These are phyloP conservation scores for Cyberlindnera americana DNA, from an alignment of 805 yeast genomes.

Conservation along the genomic window DNA sequence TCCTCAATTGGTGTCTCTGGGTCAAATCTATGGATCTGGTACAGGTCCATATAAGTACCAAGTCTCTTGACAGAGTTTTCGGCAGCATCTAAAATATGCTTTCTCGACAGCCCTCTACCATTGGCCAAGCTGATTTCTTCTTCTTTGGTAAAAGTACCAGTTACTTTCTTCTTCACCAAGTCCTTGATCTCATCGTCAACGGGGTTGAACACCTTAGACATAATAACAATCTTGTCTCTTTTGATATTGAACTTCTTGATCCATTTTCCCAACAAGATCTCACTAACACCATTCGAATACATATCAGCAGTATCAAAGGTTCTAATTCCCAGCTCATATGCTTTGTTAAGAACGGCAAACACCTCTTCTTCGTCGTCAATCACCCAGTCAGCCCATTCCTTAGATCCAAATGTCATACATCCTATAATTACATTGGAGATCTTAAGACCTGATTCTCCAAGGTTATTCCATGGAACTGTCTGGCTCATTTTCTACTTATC, in stretches of 20 bases:
- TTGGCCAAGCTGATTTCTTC: constrained; percentile 23
- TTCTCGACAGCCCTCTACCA: constrained; percentile 38
- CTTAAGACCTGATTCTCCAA: constrained; percentile 47
- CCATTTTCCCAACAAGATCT: constrained; percentile 50
- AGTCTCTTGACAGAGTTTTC: constrained; percentile 36
- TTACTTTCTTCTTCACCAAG: constrained; percentile 10
- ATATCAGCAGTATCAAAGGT: constrained; percentile 51
- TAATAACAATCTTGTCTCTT: constrained; percentile 51
- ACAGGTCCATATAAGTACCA: constrained; percentile 44
- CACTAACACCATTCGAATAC: constrained; percentile 47
- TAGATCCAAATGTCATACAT: constrained; percentile 49
- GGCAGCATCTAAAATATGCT: constrained; percentile 44
- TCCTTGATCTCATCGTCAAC: constrained; percentile 12
- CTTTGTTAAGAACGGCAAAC: constrained; percentile 41
- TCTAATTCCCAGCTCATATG: constrained; percentile 44
- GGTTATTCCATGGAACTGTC: constrained; percentile 16
- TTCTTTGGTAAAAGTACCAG: background rate
- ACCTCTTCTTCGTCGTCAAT: constrained; percentile 45
- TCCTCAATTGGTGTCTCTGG: constrained; percentile 41
- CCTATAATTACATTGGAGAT: constrained; percentile 50
- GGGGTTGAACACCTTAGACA: constrained; percentile 37
- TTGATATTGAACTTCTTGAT: constrained; percentile 47
- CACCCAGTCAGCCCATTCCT: constrained; percentile 42
- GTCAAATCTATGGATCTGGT: constrained; percentile 52
- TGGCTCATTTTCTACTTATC: no score